These are phyloP conservation scores for Fusarium nurragi DNA, from an alignment of 2,329 filamentous ascomycete species.

Conservation along the genomic window DNA sequence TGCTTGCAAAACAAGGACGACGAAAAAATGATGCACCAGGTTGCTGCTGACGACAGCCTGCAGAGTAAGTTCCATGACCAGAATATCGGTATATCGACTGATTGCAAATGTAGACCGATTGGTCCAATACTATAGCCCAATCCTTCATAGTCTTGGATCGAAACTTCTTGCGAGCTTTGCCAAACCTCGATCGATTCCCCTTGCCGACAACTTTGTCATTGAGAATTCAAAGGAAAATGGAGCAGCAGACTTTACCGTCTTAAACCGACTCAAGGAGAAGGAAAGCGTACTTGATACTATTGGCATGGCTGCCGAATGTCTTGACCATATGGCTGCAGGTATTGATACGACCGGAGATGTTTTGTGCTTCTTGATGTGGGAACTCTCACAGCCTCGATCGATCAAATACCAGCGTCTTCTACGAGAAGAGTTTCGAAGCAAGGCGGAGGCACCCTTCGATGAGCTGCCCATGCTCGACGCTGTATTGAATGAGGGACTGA, in stretches of 20 bases:
- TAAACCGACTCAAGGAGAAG: conserved; percentile 67
- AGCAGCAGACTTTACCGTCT: conserved; percentile 64
- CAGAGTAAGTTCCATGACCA: conserved; percentile 60
- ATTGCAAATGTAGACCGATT: conserved; percentile 61
- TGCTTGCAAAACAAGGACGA: conserved; percentile 66
- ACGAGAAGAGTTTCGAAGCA: conserved; percentile 60
- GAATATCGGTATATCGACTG: conserved; percentile 1
- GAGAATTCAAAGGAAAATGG: conserved; percentile 58
- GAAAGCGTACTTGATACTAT: conserved; percentile 57
- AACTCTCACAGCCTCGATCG: conserved; percentile 70
- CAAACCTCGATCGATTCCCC: conserved; percentile 65
- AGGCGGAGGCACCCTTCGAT: conserved; percentile 55
- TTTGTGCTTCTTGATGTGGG: conserved; percentile 76
- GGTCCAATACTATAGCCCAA: conserved; percentile 65
- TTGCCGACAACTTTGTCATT: conserved; percentile 68
- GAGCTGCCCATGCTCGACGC: conserved; percentile 69
- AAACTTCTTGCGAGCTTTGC: conserved; percentile 59
- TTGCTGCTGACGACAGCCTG: conserved; percentile 73
- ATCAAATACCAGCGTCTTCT: conserved; percentile 61
- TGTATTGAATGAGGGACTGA: conserved; percentile 68
- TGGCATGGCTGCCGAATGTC: conserved; percentile 72
- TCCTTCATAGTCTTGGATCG: conserved; percentile 58
- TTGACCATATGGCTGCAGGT: conserved; percentile 76
- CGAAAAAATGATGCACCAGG: conserved; percentile 72
- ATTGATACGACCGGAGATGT: conserved; percentile 78